Base-by-base conservation (phyloP, 768 basidiomycete genomes). In the Exsudoporus frostii region DNA sequence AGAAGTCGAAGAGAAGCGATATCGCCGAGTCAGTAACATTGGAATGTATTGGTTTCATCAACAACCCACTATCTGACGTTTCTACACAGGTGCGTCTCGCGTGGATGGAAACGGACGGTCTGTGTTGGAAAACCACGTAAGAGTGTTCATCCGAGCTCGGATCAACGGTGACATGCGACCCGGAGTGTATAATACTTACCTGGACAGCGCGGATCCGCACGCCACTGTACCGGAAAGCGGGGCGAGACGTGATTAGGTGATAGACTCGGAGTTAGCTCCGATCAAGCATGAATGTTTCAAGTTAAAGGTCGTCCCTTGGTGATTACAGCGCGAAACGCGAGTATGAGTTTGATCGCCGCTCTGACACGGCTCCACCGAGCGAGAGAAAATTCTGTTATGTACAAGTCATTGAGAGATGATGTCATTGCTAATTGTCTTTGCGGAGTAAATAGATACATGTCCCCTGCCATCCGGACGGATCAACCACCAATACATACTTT, bases 401-500 rank as follows among this genome's bases (percentile, higher is more conserved):
- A n/a, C n/a, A 11, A 29, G 7, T 17, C 25, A 8, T 9, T 19
- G 25, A 27, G 32, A 22, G 22, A 43, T 56, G 54, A 55, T 55
- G 58, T 59, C 57, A 57, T 45, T 20, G 27, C 15, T 24, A 43
- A 52, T 50, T 58, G 58, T 51, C 27, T 14, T 45, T 22, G 38
- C 45, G 32, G 39, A 36, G 48, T 43, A 34, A 19, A 45, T 42
- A 22, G 37, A 36, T 15, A n/a, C n/a, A 13, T 45, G 42, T 49
- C 24, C n/a, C 10, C 1, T 22, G 14, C 14, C 40, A 27, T 45
- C 7, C 60, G 60, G 60, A 50, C 51, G 60, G 60, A 61, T 45
- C 60, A 57, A 61, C 51, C 19, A 25, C 30, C 19, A 17, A 39
- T 4, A 11, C 30, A 39, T 4, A 11, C 30, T 33, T 32, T 8